Conservation (phyloP, 106 monocot genomes). For the Narthecium ossifragum region DNA sequence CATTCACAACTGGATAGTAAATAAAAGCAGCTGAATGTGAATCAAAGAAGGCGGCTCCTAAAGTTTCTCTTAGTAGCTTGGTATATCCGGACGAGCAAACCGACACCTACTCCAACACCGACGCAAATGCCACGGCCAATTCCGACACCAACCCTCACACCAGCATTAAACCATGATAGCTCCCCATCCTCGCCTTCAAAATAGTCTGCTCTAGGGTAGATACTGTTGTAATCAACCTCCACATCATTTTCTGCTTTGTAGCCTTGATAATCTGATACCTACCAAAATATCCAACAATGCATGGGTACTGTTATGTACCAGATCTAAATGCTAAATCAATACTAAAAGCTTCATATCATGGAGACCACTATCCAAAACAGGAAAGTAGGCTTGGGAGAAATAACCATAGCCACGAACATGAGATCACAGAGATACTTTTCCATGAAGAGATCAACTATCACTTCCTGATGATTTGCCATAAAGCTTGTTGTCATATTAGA, state of each 20-base stretch:
- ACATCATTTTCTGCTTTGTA: slow-evolving; percentile 27
- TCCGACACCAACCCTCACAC: slow-evolving; percentile 70
- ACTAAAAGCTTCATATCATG: too few species aligned
- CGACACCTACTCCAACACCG: slow-evolving; percentile 57
- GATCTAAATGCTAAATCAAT: too few species aligned
- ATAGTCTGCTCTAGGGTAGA: slow-evolving; percentile 30
- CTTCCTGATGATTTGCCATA: too few species aligned
- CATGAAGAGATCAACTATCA: too few species aligned
- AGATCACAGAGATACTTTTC: too few species aligned
- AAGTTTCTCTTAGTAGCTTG: slow-evolving; percentile 38
- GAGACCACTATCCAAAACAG: too few species aligned
- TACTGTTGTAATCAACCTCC: slow-evolving; percentile 36
- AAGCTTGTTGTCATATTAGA: too few species aligned
- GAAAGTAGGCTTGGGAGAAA: too few species aligned
- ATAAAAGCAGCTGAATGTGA: background rate
- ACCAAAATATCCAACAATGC: slow-evolving; percentile 6
- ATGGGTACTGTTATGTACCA: too few species aligned
- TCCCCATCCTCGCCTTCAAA: slow-evolving; percentile 59
- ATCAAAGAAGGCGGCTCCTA: slow-evolving; percentile 32
- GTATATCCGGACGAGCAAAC: slow-evolving; percentile 43
- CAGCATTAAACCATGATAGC: slow-evolving; percentile 66
- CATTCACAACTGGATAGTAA: too few species aligned
- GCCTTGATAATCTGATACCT: slow-evolving; percentile 36
- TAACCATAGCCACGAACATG: too few species aligned
- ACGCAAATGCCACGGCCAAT: slow-evolving; percentile 54